A percentile compares a stretch with the other conserved stretches of the same genome.
These are phyloP conservation scores for Fusarium haematococcum DNA, from an alignment of 2,329 filamentous ascomycete species.

Conservation along the genomic window DNA sequence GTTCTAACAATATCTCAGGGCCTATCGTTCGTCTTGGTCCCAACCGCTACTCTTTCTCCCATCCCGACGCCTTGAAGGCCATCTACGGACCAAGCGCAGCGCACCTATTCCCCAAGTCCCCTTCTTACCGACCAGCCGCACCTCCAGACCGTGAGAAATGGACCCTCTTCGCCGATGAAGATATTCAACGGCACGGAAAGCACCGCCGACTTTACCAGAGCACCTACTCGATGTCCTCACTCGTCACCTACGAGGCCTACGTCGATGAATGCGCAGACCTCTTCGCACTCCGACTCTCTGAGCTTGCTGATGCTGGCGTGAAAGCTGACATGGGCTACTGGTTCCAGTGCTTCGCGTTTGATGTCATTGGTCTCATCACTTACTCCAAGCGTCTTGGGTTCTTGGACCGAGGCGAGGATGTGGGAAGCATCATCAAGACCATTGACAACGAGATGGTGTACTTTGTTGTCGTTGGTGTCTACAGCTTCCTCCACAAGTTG, in stretches of 20 bases:
- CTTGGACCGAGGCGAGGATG: slow-evolving; percentile 19
- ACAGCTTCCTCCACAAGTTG: slow-evolving; percentile 1
- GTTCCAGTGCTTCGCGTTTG: slow-evolving; percentile 34
- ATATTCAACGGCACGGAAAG: not conserved
- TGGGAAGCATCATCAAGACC: slow-evolving; percentile 15
- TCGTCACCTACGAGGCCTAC: slow-evolving; percentile 22
- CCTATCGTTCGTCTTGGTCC: slow-evolving; percentile 6
- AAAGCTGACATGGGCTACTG: slow-evolving; percentile 21
- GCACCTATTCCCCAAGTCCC: slow-evolving; percentile 23
- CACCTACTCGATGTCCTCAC: slow-evolving; percentile 32
- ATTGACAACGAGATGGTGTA: slow-evolving; percentile 18
- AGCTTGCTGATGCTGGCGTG: not conserved
- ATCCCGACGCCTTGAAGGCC: slow-evolving; percentile 16
- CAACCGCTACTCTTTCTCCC: slow-evolving; percentile 15
- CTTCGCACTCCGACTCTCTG: slow-evolving; percentile 7
- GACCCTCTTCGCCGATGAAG: slow-evolving; percentile 18
- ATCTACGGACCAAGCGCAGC: slow-evolving; percentile 21
- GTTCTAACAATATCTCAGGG: not conserved
- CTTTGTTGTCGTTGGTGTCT: slow-evolving; percentile 8
- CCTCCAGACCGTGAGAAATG: not conserved
- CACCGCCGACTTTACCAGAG: slow-evolving; percentile 23
- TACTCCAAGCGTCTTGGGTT: slow-evolving; percentile 29
- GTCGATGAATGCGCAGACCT: slow-evolving; percentile 25
- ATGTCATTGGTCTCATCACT: slow-evolving; percentile 29
- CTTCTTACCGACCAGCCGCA: slow-evolving; percentile 13